Conservation (phyloP, 2,329 filamentous ascomycete genomes). For the Neonectria punicea region DNA sequence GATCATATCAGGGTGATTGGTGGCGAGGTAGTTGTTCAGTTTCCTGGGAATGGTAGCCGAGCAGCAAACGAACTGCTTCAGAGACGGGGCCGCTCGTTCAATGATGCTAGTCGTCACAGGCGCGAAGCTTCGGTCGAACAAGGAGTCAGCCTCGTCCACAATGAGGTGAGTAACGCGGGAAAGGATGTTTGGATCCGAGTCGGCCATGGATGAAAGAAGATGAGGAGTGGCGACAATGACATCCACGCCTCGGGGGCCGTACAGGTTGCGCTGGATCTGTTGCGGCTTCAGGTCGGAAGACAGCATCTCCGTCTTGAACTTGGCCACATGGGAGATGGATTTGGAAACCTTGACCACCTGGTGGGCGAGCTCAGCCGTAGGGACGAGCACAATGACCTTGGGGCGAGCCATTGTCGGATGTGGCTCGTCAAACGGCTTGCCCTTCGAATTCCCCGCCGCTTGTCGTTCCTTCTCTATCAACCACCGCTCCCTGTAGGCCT, state of each 20-base stretch:
- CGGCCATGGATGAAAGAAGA: slow-evolving; percentile 85
- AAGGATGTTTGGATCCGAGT: slow-evolving; percentile 90
- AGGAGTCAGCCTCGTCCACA: slow-evolving; percentile 94
- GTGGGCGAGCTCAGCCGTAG: slow-evolving; percentile 89
- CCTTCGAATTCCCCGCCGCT: slow-evolving; percentile 62
- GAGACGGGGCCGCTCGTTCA: slow-evolving; percentile 80
- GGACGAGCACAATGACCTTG: slow-evolving; percentile 85
- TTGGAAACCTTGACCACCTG: slow-evolving; percentile 89
- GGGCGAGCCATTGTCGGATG: slow-evolving; percentile 82
- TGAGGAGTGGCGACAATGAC: slow-evolving; percentile 90
- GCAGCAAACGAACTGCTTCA: slow-evolving; percentile 90
- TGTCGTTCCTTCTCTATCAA: slow-evolving; percentile 68
- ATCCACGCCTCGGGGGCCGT: slow-evolving; percentile 83
- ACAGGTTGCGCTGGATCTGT: slow-evolving; percentile 86
- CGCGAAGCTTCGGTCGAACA: slow-evolving; percentile 92
- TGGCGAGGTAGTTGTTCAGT: slow-evolving; percentile 85
- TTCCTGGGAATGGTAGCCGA: slow-evolving; percentile 94
- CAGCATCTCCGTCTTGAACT: slow-evolving; percentile 86
- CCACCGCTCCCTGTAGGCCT: slow-evolving; percentile 65
- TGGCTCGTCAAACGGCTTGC: slow-evolving; percentile 74
- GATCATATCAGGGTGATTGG: slow-evolving; percentile 82
- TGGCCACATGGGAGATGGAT: slow-evolving; percentile 82
- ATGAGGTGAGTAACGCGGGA: slow-evolving; percentile 91
- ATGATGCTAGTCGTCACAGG: slow-evolving; percentile 85
- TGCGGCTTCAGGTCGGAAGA: slow-evolving; percentile 80